phyloP scores from a whole-genome alignment of 371 early-diverging fungal genomes.

The Rhizoclosmatium hyalinum region DNA sequence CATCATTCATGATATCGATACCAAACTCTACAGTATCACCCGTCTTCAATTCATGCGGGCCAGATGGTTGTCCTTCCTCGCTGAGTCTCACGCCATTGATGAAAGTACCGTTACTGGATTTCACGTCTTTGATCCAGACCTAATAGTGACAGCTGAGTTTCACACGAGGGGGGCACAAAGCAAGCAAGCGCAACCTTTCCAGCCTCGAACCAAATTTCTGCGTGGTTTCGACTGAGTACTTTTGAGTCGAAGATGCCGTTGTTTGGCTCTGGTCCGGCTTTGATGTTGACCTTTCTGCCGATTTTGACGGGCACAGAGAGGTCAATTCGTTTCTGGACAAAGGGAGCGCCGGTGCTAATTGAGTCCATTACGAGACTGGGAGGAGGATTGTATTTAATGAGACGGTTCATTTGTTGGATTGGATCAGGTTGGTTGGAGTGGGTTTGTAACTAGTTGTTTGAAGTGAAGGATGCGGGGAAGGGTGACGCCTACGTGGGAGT shows the following conservation, averaged over 20 bases:
- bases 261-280: constrained; percentile 65
- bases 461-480: no score
- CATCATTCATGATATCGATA: constrained; percentile 80
- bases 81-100: constrained; percentile 78
- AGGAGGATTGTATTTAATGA: neutral
- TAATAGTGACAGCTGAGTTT: neutral
- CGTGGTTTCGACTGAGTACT: constrained; percentile 83
- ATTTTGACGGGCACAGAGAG: constrained; percentile 72
- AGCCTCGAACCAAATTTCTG: constrained; percentile 77
- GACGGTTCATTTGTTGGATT: no score
- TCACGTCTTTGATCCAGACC: constrained; percentile 72
- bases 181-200: constrained; percentile 59
- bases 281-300: constrained; percentile 76
- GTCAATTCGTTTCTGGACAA: constrained; percentile 27
- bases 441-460: no score
- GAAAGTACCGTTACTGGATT: constrained; percentile 89
- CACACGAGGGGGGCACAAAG: neutral
- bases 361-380: constrained; percentile 16
- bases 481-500: neutral
- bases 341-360: constrained; percentile 5
- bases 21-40: constrained; percentile 85
- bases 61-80: constrained; percentile 72
- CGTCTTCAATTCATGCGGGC: constrained; percentile 65
- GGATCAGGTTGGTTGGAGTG: no score
- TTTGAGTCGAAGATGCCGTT: constrained; percentile 91